phyloP scores from a whole-genome alignment of 2,329 filamentous ascomycete genomes.

The Nemania sp. region DNA sequence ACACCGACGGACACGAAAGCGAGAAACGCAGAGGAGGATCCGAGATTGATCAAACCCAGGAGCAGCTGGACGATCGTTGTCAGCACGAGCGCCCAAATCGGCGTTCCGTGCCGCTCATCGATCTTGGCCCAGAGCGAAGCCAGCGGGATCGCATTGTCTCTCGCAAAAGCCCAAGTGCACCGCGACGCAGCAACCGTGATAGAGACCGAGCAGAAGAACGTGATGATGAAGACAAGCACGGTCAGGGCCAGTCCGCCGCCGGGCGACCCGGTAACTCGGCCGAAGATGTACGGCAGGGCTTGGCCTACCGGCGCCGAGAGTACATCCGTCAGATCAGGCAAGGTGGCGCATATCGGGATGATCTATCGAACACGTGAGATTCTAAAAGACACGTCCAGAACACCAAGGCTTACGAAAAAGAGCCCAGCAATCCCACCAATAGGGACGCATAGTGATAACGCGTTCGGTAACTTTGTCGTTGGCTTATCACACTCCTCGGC shows the following conservation, averaged over 20 bases:
- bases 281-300: conserved; percentile 58
- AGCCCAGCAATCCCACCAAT: conserved; percentile 57
- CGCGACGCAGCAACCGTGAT: conserved; percentile 70
- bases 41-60: conserved; percentile 61
- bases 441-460: conserved; percentile 55
- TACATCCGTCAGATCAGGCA: conserved; percentile 46
- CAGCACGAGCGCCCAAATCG: conserved; percentile 59
- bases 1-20: conserved; percentile 59
- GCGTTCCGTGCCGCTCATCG: conserved; percentile 55
- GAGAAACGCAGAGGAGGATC: conserved; percentile 60
- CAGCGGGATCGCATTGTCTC: conserved; percentile 59
- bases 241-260: conserved; percentile 55
- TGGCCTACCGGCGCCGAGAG: conserved; percentile 55
- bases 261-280: conserved; percentile 52
- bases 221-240: conserved; percentile 58
- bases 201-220: conserved; percentile 63
- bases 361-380: conserved; percentile 37
- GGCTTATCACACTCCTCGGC: conserved; percentile 61
- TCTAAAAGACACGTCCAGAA: neutral
- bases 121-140: conserved; percentile 54
- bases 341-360: conserved; percentile 54
- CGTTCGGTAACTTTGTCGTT: conserved; percentile 54
- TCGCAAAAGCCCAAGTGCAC: conserved; percentile 67
- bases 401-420: conserved; percentile 48
- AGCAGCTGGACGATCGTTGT: conserved; percentile 57